A percentile compares a stretch with the other conserved stretches of the same genome.
Evolutionary conservation across 2,329 filamentous ascomycete species (phyloP).

Genomic region (Thielaviopsis cerberus): DNA sequence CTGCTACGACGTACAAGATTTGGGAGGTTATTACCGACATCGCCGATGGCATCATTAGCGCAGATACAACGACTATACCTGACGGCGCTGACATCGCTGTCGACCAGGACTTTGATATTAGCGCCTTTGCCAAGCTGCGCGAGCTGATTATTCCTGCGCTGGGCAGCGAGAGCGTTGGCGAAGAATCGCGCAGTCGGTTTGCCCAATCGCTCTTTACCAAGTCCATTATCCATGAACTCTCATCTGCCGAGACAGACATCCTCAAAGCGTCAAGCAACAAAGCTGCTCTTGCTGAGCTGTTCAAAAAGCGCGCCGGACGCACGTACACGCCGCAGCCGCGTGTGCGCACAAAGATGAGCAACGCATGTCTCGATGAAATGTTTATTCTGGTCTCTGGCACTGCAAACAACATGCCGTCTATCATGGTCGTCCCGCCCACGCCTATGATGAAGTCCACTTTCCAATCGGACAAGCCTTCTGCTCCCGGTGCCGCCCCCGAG

Average conservation of each 20-base stretch:
- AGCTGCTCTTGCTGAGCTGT: slow-evolving; percentile 28
- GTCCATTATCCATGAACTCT: slow-evolving; percentile 53
- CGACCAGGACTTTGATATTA: slow-evolving; percentile 70
- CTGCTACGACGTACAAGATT: slow-evolving; percentile 33
- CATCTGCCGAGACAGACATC: slow-evolving; percentile 30
- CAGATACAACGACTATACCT: slow-evolving; percentile 32
- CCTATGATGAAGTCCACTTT: slow-evolving; percentile 18
- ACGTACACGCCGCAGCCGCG: slow-evolving; percentile 51
- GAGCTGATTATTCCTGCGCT: slow-evolving; percentile 57
- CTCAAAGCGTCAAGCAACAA: background rate
- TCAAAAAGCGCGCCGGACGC: slow-evolving; percentile 47
- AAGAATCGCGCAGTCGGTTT: slow-evolving; percentile 49
- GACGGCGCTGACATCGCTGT: slow-evolving; percentile 17
- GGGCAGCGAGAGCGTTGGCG: slow-evolving; percentile 44
- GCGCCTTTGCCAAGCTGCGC: slow-evolving; percentile 49
- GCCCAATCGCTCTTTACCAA: slow-evolving; percentile 60
- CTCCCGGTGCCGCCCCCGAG: slow-evolving; percentile 15
- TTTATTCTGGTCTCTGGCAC: slow-evolving; percentile 44
- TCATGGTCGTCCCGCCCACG: slow-evolving; percentile 26
- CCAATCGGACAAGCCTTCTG: slow-evolving; percentile 9
- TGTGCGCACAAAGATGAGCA: slow-evolving; percentile 52
- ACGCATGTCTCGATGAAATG: slow-evolving; percentile 64
- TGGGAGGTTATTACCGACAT: slow-evolving; percentile 53
- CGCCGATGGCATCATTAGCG: slow-evolving; percentile 49
- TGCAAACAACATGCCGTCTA: slow-evolving; percentile 22